Conservation (phyloP, 352 stramenopile species). For the Phytophthora agathidicida region DNA sequence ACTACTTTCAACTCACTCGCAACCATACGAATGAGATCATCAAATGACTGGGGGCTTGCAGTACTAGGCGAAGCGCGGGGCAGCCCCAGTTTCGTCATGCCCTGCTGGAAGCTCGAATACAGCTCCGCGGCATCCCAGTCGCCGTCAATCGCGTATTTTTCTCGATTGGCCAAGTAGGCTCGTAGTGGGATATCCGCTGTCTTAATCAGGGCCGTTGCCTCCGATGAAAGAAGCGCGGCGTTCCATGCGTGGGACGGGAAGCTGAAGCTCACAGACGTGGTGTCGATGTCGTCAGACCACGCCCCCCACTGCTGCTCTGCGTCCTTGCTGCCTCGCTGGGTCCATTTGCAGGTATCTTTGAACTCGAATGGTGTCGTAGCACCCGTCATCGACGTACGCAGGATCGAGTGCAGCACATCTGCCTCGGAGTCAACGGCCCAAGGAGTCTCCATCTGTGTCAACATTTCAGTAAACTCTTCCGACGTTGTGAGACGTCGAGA, state of each 20-base stretch:
- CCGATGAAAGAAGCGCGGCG: slow-evolving; percentile 16
- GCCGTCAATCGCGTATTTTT: slow-evolving; percentile 12
- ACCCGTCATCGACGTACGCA: slow-evolving; percentile 25
- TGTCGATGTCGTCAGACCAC: slow-evolving; percentile 43
- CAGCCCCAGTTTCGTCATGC: slow-evolving; percentile 14
- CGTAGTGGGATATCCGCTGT: slow-evolving; percentile 25
- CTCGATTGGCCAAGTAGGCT: slow-evolving; percentile 19
- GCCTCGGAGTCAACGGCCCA: slow-evolving; percentile 8
- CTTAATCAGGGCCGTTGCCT: not conserved
- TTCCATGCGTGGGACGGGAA: slow-evolving; percentile 43
- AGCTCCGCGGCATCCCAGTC: slow-evolving; percentile 25
- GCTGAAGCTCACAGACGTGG: slow-evolving; percentile 42
- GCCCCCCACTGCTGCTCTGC: slow-evolving; percentile 24
- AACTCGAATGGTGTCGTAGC: slow-evolving; percentile 32
- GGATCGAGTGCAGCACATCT: slow-evolving; percentile 31
- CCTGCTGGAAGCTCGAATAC: slow-evolving; percentile 30
- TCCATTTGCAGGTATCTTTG: slow-evolving; percentile 23
- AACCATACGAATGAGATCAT: slow-evolving; percentile 22
- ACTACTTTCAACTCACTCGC: slow-evolving; percentile 17
- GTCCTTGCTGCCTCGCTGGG: not conserved
- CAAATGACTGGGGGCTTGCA: slow-evolving; percentile 9
- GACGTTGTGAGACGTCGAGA: slow-evolving; percentile 13
- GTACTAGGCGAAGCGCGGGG: not conserved
- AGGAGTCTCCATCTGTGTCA: slow-evolving; percentile 11
- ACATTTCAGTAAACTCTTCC: slow-evolving; percentile 4